phyloP scores from a whole-genome alignment of 164 flowering plant genomes.

The Tinospora cordifolia region DNA sequence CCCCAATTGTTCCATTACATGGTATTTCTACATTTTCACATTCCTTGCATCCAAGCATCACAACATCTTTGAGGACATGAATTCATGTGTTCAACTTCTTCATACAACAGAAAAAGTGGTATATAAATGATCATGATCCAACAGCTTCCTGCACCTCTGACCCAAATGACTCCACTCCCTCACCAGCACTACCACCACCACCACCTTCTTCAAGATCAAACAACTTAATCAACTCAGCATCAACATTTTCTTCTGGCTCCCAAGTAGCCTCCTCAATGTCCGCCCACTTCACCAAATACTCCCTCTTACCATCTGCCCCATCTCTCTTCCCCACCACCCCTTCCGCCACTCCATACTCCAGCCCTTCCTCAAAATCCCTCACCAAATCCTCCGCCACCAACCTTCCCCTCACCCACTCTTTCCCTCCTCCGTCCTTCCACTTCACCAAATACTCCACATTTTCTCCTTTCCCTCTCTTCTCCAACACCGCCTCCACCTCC shows the following conservation, averaged over 20 bases:
- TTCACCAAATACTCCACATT: constrained; percentile 68
- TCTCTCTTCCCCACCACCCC: constrained; percentile 45
- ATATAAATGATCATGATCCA: too few relatives aligned
- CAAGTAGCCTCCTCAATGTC: constrained; percentile 89
- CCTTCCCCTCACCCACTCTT: constrained; percentile 68
- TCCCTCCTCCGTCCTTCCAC: constrained; percentile 78
- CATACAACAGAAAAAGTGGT: too few relatives aligned
- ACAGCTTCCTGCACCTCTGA: too few relatives aligned
- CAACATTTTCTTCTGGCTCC: constrained; percentile 92
- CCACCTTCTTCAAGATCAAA: too few relatives aligned
- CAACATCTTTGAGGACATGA: too few relatives aligned
- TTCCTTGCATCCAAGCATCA: too few relatives aligned
- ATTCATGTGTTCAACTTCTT: too few relatives aligned
- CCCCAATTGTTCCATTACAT: too few relatives aligned
- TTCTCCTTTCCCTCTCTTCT: constrained; percentile 72
- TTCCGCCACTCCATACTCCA: constrained; percentile 89
- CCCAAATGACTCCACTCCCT: too few relatives aligned
- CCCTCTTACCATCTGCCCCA: constrained; percentile 52
- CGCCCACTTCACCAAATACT: constrained; percentile 82
- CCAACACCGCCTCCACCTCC: constrained; percentile 84
- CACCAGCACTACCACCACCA: neutral
- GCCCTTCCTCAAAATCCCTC: constrained; percentile 72
- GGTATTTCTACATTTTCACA: too few relatives aligned
- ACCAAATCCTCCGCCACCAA: constrained; percentile 65
- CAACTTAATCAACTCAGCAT: constrained; percentile 51